These are phyloP conservation scores for Trypanosoma avium DNA, from an alignment of 208 protist genomes.

Conservation along the genomic window DNA sequence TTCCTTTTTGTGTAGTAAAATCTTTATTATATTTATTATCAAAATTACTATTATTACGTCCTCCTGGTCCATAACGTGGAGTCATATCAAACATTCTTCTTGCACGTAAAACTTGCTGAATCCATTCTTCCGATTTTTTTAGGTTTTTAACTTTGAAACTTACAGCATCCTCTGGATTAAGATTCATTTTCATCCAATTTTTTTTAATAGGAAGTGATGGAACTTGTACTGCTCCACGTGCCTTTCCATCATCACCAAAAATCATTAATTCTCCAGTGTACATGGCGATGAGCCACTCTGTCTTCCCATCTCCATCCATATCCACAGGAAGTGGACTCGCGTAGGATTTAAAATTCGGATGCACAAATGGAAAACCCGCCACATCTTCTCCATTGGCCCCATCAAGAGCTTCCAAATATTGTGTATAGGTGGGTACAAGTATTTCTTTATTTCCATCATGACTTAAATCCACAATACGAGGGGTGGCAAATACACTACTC, in stretches of 20 bases:
- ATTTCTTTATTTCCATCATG: conserved; percentile 85
- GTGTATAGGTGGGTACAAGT: conserved; percentile 71
- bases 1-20: background rate
- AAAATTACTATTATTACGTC: background rate
- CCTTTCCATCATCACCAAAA: conserved; percentile 59
- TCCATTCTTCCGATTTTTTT: conserved; percentile 3
- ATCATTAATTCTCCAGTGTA: conserved; percentile 88
- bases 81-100: conserved; percentile 19
- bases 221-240: conserved; percentile 54
- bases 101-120: conserved; percentile 10
- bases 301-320: conserved; percentile 76
- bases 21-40: background rate
- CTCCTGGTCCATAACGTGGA: background rate
- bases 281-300: conserved; percentile 84
- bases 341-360: conserved; percentile 74
- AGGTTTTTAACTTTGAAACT: conserved; percentile 11
- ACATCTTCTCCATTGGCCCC: conserved; percentile 54
- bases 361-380: conserved; percentile 81
- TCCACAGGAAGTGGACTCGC: conserved; percentile 82
- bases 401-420: conserved; percentile 70
- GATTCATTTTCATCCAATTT: conserved; percentile 60
- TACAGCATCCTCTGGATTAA: conserved; percentile 20
- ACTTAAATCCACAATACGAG: conserved; percentile 75
- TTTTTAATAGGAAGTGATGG: conserved; percentile 80
- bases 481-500: conserved; percentile 76